Conservation (phyloP, 75 land plant species). For the Picea sitchensis region DNA sequence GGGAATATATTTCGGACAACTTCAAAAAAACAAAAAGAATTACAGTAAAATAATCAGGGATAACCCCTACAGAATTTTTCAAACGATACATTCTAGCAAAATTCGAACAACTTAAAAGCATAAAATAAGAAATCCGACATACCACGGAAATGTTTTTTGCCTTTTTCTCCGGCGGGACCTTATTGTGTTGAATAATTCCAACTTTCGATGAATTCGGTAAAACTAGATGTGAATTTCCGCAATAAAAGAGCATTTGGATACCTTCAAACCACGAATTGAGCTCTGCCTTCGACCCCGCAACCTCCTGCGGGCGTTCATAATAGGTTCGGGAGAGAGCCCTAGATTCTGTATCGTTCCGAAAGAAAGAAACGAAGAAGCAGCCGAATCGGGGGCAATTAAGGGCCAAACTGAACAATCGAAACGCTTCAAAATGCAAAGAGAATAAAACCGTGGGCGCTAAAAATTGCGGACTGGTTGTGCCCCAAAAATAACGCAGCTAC, state of each 20-base stretch:
- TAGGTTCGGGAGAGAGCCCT: background rate
- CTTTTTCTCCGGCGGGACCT: slow-evolving; percentile 1
- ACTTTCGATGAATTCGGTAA: background rate
- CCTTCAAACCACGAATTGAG: background rate
- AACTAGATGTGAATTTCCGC: background rate
- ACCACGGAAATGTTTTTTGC: background rate
- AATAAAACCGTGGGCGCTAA: background rate
- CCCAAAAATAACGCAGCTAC: no score
- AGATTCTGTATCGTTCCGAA: background rate
- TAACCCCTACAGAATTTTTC: background rate
- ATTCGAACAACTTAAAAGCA: background rate
- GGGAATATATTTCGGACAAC: background rate
- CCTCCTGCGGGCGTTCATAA: no score
- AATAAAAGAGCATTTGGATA: background rate
- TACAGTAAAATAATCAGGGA: background rate
- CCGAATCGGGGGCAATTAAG: background rate
- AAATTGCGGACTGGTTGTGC: background rate
- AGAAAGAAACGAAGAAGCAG: background rate
- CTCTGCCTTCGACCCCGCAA: background rate
- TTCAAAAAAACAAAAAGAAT: background rate
- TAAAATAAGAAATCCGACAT: background rate
- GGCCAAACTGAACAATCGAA: background rate
- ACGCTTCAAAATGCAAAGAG: background rate
- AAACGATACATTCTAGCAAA: background rate
- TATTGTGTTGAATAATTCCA: background rate